Evolutionary conservation across 2,329 filamentous ascomycete species (phyloP).

Genomic region (Knufia petricola): DNA sequence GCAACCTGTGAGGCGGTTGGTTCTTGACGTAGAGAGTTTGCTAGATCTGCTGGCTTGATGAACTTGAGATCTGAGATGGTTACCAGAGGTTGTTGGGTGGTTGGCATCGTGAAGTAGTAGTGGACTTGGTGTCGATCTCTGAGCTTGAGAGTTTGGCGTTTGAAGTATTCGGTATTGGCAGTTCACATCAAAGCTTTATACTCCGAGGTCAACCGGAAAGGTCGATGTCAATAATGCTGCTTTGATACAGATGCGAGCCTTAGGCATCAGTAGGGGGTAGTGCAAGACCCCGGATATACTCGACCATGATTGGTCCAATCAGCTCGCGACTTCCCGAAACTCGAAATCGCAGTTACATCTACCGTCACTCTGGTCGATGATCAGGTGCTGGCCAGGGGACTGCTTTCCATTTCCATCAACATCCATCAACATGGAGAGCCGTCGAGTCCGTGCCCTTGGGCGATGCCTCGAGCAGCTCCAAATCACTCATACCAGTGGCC

Average conservation of each 20-base stretch:
- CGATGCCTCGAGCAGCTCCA: slow-evolving; percentile 1
- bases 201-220: background rate
- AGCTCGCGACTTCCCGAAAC: background rate
- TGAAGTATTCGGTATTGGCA: too few species aligned
- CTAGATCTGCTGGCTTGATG: slow-evolving; percentile 60
- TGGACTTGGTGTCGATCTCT: background rate
- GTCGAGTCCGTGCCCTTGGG: background rate
- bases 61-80: slow-evolving; percentile 55
- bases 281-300: background rate
- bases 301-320: background rate
- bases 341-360: background rate
- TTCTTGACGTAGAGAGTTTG: slow-evolving; percentile 51
- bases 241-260: too few species aligned
- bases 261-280: background rate
- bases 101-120: background rate
- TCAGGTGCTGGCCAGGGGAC: background rate
- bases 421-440: background rate
- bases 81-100: slow-evolving; percentile 33
- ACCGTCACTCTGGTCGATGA: background rate
- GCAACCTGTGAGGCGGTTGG: slow-evolving; percentile 45
- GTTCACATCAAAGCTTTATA: background rate
- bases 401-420: background rate
- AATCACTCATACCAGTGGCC: background rate
- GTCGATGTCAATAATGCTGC: background rate
- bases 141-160: too few species aligned